Conservation (phyloP, 106 monocot genomes). For the Triglochin maritima region DNA sequence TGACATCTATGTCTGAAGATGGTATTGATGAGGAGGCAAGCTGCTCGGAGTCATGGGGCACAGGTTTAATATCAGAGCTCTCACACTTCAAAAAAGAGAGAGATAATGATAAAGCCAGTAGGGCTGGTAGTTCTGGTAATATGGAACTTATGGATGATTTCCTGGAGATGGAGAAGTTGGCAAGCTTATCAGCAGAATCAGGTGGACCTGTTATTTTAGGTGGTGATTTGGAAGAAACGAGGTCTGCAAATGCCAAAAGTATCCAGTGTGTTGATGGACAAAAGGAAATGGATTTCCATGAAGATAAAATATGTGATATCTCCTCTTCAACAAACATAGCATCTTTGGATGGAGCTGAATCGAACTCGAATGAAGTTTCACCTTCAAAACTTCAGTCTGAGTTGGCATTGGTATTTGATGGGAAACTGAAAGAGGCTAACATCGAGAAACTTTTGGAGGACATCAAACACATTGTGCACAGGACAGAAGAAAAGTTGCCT, state of each 20-base stretch:
- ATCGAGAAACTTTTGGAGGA: conserved; percentile 36
- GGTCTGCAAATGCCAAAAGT: not conserved
- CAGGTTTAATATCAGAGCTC: conserved; percentile 51
- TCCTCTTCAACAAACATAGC: too few species aligned
- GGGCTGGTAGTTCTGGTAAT: conserved; percentile 28
- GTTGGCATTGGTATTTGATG: too few species aligned
- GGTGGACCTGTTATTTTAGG: conserved; percentile 8
- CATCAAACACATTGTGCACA: conserved; percentile 42
- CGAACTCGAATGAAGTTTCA: too few species aligned
- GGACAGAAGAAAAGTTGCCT: conserved; percentile 29
- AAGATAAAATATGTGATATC: too few species aligned
- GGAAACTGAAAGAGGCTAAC: too few species aligned
- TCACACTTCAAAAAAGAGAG: conserved; percentile 63
- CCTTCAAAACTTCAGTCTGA: too few species aligned
- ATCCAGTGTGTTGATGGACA: conserved; percentile 25
- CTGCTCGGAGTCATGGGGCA: conserved; percentile 58
- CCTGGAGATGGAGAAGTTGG: conserved; percentile 51
- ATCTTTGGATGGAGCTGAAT: too few species aligned
- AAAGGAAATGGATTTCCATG: not conserved
- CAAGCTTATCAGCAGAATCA: conserved; percentile 14
- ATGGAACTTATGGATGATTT: conserved; percentile 55
- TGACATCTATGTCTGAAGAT: conserved; percentile 83
- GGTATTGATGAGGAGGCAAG: conserved; percentile 72
- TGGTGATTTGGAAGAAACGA: conserved; percentile 14
- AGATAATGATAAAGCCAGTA: conserved; percentile 21